Percentiles rank a stretch among this genome's conserved stretches.
These are phyloP conservation scores for Rosa chinensis DNA, from an alignment of 306 rosid species.

Conservation along the genomic window DNA sequence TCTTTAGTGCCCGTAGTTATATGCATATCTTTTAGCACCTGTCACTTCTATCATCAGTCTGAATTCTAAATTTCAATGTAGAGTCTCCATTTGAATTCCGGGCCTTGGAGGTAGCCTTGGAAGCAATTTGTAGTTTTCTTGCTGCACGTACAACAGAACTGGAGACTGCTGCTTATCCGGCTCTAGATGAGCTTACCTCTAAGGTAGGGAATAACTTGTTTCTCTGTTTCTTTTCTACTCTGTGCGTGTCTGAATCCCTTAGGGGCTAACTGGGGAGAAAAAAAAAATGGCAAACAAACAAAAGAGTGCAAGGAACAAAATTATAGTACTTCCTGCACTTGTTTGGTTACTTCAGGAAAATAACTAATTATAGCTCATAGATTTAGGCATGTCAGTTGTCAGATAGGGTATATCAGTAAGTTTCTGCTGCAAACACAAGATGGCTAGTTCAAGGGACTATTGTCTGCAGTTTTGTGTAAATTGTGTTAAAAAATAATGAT, in stretches of 20 bases:
- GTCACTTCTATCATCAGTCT: slow-evolving; percentile 7
- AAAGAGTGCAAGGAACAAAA: not conserved
- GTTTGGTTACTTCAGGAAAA: not conserved
- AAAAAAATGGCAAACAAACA: too few relatives aligned
- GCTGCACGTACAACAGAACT: slow-evolving; percentile 90
- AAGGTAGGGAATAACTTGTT: slow-evolving; percentile 44
- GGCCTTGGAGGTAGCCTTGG: slow-evolving; percentile 92
- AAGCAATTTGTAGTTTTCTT: slow-evolving; percentile 94
- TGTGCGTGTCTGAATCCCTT: not conserved
- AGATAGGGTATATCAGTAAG: not conserved
- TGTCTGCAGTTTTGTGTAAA: not conserved
- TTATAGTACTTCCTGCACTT: not conserved
- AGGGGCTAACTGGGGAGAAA: not conserved
- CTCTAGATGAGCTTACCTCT: slow-evolving; percentile 89
- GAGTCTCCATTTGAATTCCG: slow-evolving; percentile 98
- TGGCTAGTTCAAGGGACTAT: not conserved
- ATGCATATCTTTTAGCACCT: slow-evolving; percentile 17
- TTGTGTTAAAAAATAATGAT: too few relatives aligned
- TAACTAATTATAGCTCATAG: not conserved
- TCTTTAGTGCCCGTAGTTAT: slow-evolving; percentile 10
- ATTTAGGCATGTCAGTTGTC: not conserved
- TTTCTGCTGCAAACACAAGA: not conserved
- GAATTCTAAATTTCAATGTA: slow-evolving; percentile 43
- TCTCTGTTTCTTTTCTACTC: not conserved
- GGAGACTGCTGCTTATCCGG: slow-evolving; percentile 96